Evolutionary conservation across 2,329 filamentous ascomycete species (phyloP).

Genomic region (Colletotrichum sp.): DNA sequence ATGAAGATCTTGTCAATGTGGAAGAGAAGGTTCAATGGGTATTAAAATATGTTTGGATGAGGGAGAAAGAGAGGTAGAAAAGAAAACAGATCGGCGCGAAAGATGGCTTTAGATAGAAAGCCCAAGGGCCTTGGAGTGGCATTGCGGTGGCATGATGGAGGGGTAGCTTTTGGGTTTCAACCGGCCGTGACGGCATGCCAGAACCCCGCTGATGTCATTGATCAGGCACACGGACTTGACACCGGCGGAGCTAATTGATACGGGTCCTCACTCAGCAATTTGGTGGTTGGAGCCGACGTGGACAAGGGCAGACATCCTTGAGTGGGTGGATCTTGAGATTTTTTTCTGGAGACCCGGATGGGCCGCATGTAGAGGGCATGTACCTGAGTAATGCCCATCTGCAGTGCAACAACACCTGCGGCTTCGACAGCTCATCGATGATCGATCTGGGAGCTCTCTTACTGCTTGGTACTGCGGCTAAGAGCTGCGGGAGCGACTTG

Average conservation of each 20-base stretch:
- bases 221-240: background rate
- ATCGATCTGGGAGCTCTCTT: background rate
- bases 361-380: background rate
- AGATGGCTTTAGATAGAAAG: conserved; percentile 5
- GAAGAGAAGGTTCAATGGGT: background rate
- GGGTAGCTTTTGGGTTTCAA: conserved; percentile 10
- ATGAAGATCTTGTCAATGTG: background rate
- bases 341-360: conserved; percentile 9
- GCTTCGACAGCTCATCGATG: conserved; percentile 6
- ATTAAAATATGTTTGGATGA: background rate
- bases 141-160: conserved; percentile 13
- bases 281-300: background rate
- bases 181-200: conserved; percentile 14
- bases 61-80: background rate
- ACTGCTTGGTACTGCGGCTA: background rate
- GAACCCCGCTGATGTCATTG: conserved; percentile 20
- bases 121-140: background rate
- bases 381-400: background rate
- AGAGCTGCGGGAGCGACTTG: background rate
- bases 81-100: background rate
- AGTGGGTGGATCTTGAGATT: background rate
- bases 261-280: conserved; percentile 5
- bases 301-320: background rate
- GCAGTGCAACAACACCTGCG: background rate
- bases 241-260: background rate